Percentiles rank a stretch among this genome's conserved stretches.
Evolutionary conservation across 768 basidiomycete species (phyloP).

Genomic region (Leucocoprinus leucothites): DNA sequence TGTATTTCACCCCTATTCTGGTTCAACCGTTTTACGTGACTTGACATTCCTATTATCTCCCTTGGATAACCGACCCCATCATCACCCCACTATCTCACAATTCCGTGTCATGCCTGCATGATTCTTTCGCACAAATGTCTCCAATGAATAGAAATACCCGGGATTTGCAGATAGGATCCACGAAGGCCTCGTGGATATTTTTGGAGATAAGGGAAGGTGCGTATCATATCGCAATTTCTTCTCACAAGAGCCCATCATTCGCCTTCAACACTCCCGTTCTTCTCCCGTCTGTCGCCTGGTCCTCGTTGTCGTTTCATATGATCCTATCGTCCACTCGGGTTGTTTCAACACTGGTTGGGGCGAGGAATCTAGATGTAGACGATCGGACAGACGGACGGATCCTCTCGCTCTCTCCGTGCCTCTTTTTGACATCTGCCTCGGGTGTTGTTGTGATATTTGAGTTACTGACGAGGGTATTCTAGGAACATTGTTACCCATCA

Average conservation of each 20-base stretch:
- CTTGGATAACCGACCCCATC: no score
- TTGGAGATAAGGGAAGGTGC: slow-evolving; percentile 92
- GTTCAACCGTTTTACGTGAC: no score
- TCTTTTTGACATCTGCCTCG: background rate
- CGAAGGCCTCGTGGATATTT: slow-evolving; percentile 89
- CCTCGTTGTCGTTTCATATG: background rate
- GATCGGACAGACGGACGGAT: no score
- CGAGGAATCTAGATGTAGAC: no score
- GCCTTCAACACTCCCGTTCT: background rate
- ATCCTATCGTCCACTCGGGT: slow-evolving; percentile 2
- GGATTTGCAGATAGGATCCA: slow-evolving; percentile 92
- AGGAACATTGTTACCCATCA: slow-evolving; percentile 77
- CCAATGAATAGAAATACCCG: slow-evolving; percentile 88
- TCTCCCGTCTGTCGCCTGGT: background rate
- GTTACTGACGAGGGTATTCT: background rate
- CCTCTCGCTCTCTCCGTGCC: background rate
- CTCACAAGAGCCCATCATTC: background rate
- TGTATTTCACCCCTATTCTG: no score
- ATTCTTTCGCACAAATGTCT: background rate
- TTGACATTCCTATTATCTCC: no score
- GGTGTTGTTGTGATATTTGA: background rate
- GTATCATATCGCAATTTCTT: slow-evolving; percentile 24
- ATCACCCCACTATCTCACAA: background rate
- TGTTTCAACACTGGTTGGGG: background rate
- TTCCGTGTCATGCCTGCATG: background rate